These are phyloP conservation scores for Colletotrichum sp. DNA, from an alignment of 2,329 filamentous ascomycete genomes.

Conservation along the genomic window DNA sequence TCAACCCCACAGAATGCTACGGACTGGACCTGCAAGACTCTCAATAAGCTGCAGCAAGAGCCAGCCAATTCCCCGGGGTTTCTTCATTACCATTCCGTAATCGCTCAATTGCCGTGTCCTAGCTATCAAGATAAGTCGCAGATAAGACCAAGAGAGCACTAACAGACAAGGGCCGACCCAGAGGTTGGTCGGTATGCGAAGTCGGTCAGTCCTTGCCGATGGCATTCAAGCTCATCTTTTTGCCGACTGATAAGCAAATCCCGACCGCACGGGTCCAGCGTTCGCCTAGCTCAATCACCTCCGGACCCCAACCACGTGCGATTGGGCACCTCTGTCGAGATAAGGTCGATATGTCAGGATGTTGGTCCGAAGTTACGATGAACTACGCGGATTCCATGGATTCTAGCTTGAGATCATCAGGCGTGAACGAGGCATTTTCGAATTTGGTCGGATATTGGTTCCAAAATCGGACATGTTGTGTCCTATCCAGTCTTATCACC, in stretches of 20 bases:
- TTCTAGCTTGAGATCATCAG: background rate
- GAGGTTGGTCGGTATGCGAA: background rate
- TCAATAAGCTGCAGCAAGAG: background rate
- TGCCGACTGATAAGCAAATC: constrained; percentile 13
- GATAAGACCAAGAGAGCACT: background rate
- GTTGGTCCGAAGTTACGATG: background rate
- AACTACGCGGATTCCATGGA: background rate
- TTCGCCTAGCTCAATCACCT: background rate
- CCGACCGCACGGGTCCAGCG: background rate
- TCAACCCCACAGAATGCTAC: constrained; percentile 1
- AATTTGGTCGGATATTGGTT: background rate
- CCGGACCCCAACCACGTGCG: background rate
- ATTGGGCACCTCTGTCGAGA: background rate
- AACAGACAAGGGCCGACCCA: background rate
- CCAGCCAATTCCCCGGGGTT: background rate
- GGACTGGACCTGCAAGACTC: background rate
- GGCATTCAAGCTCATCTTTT: background rate
- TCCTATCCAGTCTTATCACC: background rate
- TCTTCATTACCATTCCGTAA: background rate
- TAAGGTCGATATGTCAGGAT: background rate
- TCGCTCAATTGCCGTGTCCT: background rate
- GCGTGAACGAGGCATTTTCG: background rate
- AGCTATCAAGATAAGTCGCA: background rate
- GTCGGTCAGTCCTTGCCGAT: background rate
- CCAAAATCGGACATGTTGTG: background rate